phyloP scores from a whole-genome alignment of 192 early-diverging fungal genomes.

The Dissophora ornata region DNA sequence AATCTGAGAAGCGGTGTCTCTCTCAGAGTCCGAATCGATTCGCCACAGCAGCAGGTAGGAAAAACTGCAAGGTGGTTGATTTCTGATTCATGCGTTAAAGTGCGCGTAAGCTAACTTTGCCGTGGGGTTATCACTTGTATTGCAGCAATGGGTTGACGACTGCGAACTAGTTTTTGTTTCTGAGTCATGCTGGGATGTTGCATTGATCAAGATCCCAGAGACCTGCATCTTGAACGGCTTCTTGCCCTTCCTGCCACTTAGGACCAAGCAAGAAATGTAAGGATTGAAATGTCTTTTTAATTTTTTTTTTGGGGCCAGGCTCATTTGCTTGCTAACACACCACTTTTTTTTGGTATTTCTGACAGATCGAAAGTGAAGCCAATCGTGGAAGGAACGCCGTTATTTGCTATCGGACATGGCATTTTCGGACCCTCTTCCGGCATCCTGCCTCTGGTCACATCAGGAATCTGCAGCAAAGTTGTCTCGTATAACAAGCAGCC shows the following conservation, averaged over 20 bases:
- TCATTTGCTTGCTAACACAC: neutral
- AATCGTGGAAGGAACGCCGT: constrained; percentile 34
- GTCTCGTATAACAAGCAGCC: constrained; percentile 30
- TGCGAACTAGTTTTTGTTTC: constrained; percentile 50
- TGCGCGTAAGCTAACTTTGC: no score
- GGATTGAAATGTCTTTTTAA: no score
- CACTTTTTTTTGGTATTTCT: neutral
- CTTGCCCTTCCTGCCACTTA: constrained; percentile 32
- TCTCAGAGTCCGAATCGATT: constrained; percentile 43
- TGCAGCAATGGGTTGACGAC: constrained; percentile 51
- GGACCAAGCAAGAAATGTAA: constrained; percentile 36
- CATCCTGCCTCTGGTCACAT: constrained; percentile 47
- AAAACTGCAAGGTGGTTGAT: neutral
- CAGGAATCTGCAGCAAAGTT: constrained; percentile 47
- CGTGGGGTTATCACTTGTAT: no score
- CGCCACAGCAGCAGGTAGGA: constrained; percentile 47
- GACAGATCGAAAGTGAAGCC: constrained; percentile 29
- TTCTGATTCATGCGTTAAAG: no score
- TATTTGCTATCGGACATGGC: constrained; percentile 55
- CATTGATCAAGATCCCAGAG: constrained; percentile 51
- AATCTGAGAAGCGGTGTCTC: constrained; percentile 41
- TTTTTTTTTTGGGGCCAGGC: no score
- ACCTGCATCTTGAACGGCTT: constrained; percentile 44
- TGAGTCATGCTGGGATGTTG: constrained; percentile 55
- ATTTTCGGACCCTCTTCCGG: constrained; percentile 53